phyloP scores from a whole-genome alignment of 2,329 filamentous ascomycete species.

The Penicillium sp. region DNA sequence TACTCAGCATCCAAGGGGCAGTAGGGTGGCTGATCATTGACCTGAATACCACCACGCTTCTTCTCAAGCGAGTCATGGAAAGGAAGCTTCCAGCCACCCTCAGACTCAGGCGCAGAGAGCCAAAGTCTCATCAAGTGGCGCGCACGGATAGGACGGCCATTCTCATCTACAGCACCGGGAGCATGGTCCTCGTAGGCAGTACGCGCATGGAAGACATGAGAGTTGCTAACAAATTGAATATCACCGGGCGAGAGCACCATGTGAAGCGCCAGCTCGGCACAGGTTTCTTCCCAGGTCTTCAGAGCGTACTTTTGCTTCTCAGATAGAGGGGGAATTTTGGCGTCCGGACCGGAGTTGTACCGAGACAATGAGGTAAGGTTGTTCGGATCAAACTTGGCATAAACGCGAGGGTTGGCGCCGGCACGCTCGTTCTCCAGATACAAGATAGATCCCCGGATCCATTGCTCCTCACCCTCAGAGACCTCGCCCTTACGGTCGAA shows the following conservation, averaged over 20 bases:
- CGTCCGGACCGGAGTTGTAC: slow-evolving; percentile 58
- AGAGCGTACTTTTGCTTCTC: slow-evolving; percentile 27
- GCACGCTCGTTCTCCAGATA: slow-evolving; percentile 67
- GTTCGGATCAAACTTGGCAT: slow-evolving; percentile 73
- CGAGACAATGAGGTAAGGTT: slow-evolving; percentile 70
- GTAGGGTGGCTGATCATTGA: slow-evolving; percentile 25
- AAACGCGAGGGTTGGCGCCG: slow-evolving; percentile 58
- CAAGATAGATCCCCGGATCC: slow-evolving; percentile 68
- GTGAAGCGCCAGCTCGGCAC: slow-evolving; percentile 24
- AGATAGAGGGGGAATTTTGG: slow-evolving; percentile 26
- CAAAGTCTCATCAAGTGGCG: slow-evolving; percentile 31
- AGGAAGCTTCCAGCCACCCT: slow-evolving; percentile 29
- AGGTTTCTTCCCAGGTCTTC: slow-evolving; percentile 26
- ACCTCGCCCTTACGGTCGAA: slow-evolving; percentile 86
- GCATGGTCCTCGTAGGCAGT: slow-evolving; percentile 29
- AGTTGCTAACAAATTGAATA: slow-evolving; percentile 30
- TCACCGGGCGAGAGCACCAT: slow-evolving; percentile 30
- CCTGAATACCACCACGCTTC: slow-evolving; percentile 31
- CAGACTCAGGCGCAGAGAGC: slow-evolving; percentile 25
- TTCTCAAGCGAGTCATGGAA: slow-evolving; percentile 26
- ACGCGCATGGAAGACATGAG: slow-evolving; percentile 29
- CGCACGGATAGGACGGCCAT: slow-evolving; percentile 18
- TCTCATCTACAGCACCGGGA: slow-evolving; percentile 21
- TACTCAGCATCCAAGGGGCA: slow-evolving; percentile 29
- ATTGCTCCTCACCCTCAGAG: slow-evolving; percentile 67